Conservation (phyloP, 176 grass and related monocot genomes). For the sorghum (Sorghum bicolor) region Sorghum_bicolor_NCBIv3 NC_012871.2:53484501-53485000, state of each 20-base stretch:
- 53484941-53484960: background rate
- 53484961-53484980: slow-evolving; percentile 2
- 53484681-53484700: background rate
- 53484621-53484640: slow-evolving; percentile 6
- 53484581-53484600: background rate
- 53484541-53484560: background rate
- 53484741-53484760: background rate
- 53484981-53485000: background rate
- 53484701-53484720: background rate
- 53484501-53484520: background rate
- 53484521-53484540: slow-evolving; percentile 1
- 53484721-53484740: background rate
- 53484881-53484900: background rate
- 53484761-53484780: background rate
- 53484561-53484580: background rate
- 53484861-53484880: background rate
- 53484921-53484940: background rate
- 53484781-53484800: background rate
- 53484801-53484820: background rate
- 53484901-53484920: background rate
- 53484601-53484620: background rate
- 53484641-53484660: background rate
- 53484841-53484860: slow-evolving; percentile 3
- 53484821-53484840: background rate
- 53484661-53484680: slow-evolving; percentile 13